Base-by-base conservation (phyloP, 2,329 filamentous ascomycete species). In the Xylaria sp. region DNA sequence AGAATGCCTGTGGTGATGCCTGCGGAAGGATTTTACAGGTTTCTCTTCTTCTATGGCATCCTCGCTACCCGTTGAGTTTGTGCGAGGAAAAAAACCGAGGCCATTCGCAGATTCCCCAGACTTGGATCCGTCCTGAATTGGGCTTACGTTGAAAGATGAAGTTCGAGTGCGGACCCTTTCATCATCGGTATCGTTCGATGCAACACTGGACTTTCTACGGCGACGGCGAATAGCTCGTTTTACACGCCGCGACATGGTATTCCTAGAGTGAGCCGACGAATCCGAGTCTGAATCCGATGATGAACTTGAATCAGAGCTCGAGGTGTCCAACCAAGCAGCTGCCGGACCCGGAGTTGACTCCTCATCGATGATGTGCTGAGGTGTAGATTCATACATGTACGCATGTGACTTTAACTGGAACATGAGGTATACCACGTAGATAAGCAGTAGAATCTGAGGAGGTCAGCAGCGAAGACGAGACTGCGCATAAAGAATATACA, bases 331-430 rank as follows among this genome's bases (percentile, higher is more conserved):
- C 81, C 95, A 93, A 39, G 92, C 92, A 20, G 92, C 92, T 13
- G 94, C 87, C 0, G 96, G 91, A 72, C 94, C 94, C 25, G 94
- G 94, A 55, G 93, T 91, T 0, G 93, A 91, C 79, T 97, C 94
- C 76, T 96, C 94, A 74, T 98, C 94, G 72, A 98, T 96, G 69
- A 97, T 92, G 75, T 94, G 91, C 81, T 97, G 94, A 10, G 94
- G 94, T 5, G 93, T 97, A 73, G 94, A 96, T 80, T 94, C 92
- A 75, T 97, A 97, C 84, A 97, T 90, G 82, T 97, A 97, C 9
- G 93, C 88, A 78, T 97, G 94, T 1, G 94, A 96, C 81, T 97
- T 97, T 69, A 97, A 88, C 82, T 97, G 94, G 81, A 97, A 97
- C 23, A 97, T 78, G 41, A 97, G 87, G 78, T 97, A 97, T 20